These are phyloP conservation scores for Ustilago hordei DNA, from an alignment of 1,284 basidiomycete species.

Conservation along the genomic window DNA sequence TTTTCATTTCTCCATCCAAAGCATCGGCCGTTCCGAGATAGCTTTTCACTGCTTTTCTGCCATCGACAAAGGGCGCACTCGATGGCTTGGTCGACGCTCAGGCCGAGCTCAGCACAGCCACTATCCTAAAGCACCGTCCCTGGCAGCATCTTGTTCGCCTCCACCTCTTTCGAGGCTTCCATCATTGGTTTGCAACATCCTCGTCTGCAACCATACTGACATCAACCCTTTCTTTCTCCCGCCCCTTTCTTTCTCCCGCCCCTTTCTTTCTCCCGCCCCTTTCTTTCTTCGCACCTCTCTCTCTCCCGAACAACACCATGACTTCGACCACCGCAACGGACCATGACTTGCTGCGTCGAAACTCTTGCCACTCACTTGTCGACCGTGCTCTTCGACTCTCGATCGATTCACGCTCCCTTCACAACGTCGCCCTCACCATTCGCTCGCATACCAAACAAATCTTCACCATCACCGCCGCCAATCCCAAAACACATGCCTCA, in stretches of 20 bases:
- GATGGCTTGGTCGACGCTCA: neutral
- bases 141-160: neutral
- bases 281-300: neutral
- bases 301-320: neutral
- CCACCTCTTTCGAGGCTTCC: neutral
- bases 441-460: neutral
- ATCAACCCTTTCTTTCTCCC: constrained; percentile 2
- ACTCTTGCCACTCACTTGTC: constrained; percentile 23
- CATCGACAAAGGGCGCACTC: too few species aligned
- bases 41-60: neutral
- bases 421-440: constrained; percentile 9
- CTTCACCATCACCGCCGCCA: constrained; percentile 9
- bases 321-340: constrained; percentile 11
- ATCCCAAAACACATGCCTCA: constrained; percentile 8
- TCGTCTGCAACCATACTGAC: constrained; percentile 2
- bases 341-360: constrained; percentile 7
- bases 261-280: neutral
- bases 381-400: constrained; percentile 29
- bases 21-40: neutral
- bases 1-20: neutral
- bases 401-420: constrained; percentile 20
- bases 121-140: too few species aligned
- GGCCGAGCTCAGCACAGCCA: neutral
- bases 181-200: neutral
- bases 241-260: neutral